Base-by-base conservation (phyloP, 1,139 yeast genomes). In the Taphrina sp. region DNA sequence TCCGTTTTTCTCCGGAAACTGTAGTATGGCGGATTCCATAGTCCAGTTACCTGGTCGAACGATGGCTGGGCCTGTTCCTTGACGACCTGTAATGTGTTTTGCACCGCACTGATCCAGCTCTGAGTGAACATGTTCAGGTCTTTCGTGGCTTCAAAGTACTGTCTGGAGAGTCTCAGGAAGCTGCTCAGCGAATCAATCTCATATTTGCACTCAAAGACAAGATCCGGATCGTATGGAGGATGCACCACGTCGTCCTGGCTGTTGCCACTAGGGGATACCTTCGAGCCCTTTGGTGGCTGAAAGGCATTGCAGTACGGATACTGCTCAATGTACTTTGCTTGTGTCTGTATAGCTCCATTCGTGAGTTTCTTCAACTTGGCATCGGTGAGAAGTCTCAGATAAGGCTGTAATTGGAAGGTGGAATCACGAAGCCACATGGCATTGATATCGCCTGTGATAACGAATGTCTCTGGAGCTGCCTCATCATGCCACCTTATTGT, bases 341-440 rank as follows among this genome's bases (percentile, higher is more conserved):
- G 96, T 20, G 89, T 85, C 60, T 81, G 78, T 56, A 88, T 85
- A 1, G 95, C 95, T 3, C 96, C 96, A 58, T 72, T 73, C 37
- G 88, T 75, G 65, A 88, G 69, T 36, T 73, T 72, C 60, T 72
- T 69, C 56, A 88, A 72, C 2, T 66, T 63, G 0, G 69, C 64
- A 62, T 85, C 94, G 23, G 79, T 69, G 17, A 66, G 63, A 35
- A 87, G 74, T 2, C 80, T 80, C 62, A 83, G 83, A 66, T 87
- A 89, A 1, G 86, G 88, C 1, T 88, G 77, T 56, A 88, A 72
- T 66, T 88, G 96, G 62, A 95, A 74, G 0, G 95, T 88, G 1
- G 95, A 82, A 69, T 88, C 96, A 46, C 96, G 71, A 36, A 88
- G 72, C 82, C 96, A 88, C 68, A 87, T 95, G 1, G 96, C 96